A percentile compares a stretch with the other conserved stretches of the same genome.
phyloP scores from a whole-genome alignment of 495 filamentous ascomycete genomes.

The Choiromyces venosus region DNA sequence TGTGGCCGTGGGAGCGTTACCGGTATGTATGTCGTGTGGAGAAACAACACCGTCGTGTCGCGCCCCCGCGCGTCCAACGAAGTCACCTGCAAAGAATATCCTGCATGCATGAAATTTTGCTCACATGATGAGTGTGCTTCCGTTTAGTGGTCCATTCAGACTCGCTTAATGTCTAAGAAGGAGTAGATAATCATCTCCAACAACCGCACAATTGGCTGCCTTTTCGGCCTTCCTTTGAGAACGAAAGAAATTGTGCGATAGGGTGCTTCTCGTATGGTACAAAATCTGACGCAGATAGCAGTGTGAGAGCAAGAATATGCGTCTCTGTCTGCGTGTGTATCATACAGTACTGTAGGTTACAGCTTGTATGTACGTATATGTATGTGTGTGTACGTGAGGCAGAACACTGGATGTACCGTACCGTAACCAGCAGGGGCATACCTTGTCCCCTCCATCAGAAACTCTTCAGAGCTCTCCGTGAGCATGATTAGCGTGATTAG shows the following conservation, averaged over 20 bases:
- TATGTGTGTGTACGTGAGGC: not conserved
- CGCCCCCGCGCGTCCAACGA: constrained; percentile 32
- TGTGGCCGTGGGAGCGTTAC: constrained; percentile 33
- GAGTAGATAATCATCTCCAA: not conserved
- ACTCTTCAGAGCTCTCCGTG: not conserved
- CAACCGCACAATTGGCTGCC: not conserved
- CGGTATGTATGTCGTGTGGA: constrained; percentile 22
- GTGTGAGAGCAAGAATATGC: not conserved
- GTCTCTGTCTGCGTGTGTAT: not conserved
- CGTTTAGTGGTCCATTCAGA: not conserved
- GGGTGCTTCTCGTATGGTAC: not conserved
- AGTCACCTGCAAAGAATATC: constrained; percentile 40
- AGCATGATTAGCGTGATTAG: not conserved
- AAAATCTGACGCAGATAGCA: not conserved
- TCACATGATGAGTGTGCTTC: constrained; percentile 32
- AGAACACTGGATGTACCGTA: not conserved
- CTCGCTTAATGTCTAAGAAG: not conserved
- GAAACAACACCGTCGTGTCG: constrained; percentile 35
- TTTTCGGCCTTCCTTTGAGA: not conserved
- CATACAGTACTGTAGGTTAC: not conserved
- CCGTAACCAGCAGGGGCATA: not conserved
- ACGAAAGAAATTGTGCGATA: not conserved
- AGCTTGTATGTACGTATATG: not conserved
- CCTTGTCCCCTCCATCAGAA: not conserved
- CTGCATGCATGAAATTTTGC: constrained; percentile 39